phyloP scores from a whole-genome alignment of 2,329 filamentous ascomycete species.

The Fusarium hainanense region DNA sequence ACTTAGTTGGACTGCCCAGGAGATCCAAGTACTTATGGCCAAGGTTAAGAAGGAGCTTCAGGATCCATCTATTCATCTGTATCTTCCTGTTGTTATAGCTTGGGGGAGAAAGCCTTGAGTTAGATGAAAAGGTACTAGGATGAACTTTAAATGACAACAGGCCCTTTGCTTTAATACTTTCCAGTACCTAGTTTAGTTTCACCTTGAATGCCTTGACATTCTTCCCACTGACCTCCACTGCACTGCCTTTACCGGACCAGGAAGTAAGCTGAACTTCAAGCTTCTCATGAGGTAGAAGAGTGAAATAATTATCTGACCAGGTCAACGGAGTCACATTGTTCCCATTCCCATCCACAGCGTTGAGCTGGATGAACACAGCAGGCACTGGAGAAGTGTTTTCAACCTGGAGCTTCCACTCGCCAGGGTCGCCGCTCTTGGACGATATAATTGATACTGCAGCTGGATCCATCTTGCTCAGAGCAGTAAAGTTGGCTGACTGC shows the following conservation, averaged over 20 bases:
- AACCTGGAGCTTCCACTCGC: neutral
- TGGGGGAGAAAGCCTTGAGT: conserved; percentile 28
- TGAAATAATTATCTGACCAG: conserved; percentile 1
- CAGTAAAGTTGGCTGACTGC: neutral
- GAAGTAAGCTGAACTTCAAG: neutral
- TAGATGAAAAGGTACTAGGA: accelerated
- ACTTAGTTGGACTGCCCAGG: conserved; percentile 26
- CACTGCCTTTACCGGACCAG: neutral
- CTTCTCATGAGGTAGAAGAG: neutral
- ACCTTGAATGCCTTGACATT: neutral
- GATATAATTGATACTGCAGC: neutral
- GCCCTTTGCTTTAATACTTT: accelerated
- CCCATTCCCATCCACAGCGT: neutral
- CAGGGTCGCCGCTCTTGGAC: neutral
- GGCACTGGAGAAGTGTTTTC: neutral
- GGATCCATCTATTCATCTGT: conserved; percentile 29
- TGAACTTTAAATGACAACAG: neutral
- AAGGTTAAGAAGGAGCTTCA: conserved; percentile 32
- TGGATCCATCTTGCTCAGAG: neutral
- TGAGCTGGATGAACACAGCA: neutral
- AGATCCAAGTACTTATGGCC: conserved; percentile 32
- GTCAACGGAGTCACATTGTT: neutral
- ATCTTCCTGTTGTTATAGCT: conserved; percentile 24
- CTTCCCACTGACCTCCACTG: neutral
- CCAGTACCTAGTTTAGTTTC: neutral